phyloP scores from a whole-genome alignment of 2,329 filamentous ascomycete species.

The Xylariaceae sp. region DNA sequence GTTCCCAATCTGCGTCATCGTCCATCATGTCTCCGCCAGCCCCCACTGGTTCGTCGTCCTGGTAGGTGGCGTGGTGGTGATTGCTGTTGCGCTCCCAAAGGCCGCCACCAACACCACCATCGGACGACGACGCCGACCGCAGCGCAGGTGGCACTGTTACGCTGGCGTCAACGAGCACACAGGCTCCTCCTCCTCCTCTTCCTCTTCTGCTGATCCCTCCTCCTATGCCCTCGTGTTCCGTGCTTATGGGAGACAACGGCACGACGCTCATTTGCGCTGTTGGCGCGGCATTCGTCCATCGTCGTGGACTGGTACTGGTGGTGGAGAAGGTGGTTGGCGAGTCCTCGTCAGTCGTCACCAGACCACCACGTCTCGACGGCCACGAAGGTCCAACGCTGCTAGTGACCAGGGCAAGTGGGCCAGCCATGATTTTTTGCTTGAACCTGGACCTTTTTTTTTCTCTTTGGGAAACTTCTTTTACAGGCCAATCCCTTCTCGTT shows the following conservation, averaged over 20 bases:
- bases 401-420: slow-evolving; percentile 38
- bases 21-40: slow-evolving; percentile 28
- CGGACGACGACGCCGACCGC: slow-evolving; percentile 43
- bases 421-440: slow-evolving; percentile 39
- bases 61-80: slow-evolving; percentile 32
- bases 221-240: slow-evolving; percentile 38
- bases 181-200: slow-evolving; percentile 16
- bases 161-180: slow-evolving; percentile 33
- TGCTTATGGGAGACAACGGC: slow-evolving; percentile 51
- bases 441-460: too few species aligned
- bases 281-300: slow-evolving; percentile 33
- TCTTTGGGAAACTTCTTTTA: slow-evolving; percentile 10
- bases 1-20: slow-evolving; percentile 44
- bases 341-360: slow-evolving; percentile 40
- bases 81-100: too few species aligned
- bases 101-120: slow-evolving; percentile 38
- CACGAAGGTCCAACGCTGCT: slow-evolving; percentile 42
- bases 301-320: slow-evolving; percentile 23
- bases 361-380: slow-evolving; percentile 43
- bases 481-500: slow-evolving; percentile 33
- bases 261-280: slow-evolving; percentile 38
- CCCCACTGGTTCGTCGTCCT: slow-evolving; percentile 32
- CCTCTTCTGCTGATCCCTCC: too few species aligned
- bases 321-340: slow-evolving; percentile 33
- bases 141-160: slow-evolving; percentile 40